These are phyloP conservation scores for Dothistroma septosporum DNA, from an alignment of 2,329 filamentous ascomycete genomes.

Conservation along the genomic window DNA sequence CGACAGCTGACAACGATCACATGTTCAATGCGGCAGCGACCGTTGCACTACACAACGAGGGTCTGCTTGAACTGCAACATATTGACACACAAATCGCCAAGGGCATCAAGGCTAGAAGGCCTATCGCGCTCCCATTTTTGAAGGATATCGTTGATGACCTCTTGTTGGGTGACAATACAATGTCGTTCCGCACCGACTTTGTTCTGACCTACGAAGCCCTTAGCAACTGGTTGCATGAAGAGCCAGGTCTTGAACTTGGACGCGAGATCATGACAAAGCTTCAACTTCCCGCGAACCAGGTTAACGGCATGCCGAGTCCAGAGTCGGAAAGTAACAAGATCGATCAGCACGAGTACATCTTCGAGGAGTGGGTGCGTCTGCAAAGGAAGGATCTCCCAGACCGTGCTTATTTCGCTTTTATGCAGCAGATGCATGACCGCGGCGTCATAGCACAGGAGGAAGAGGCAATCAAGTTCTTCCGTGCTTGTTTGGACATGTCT, in stretches of 20 bases:
- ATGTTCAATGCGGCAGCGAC: constrained; percentile 61
- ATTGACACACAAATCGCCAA: constrained; percentile 64
- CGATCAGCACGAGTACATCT: constrained; percentile 89
- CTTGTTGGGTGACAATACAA: constrained; percentile 70
- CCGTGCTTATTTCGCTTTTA: constrained; percentile 68
- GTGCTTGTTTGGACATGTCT: constrained; percentile 74
- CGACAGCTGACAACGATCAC: constrained; percentile 54
- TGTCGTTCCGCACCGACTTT: constrained; percentile 80
- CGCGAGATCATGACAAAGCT: constrained; percentile 68
- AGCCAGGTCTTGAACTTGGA: constrained; percentile 61
- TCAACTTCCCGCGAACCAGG: constrained; percentile 54
- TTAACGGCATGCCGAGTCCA: constrained; percentile 54
- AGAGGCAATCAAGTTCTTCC: constrained; percentile 74
- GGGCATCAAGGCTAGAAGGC: constrained; percentile 66
- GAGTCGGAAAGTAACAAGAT: constrained; percentile 58
- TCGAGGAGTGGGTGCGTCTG: constrained; percentile 89
- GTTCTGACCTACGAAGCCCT: constrained; percentile 75
- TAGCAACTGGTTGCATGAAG: constrained; percentile 74
- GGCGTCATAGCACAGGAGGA: constrained; percentile 70
- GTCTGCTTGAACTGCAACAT: constrained; percentile 57
- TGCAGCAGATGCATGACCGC: constrained; percentile 74
- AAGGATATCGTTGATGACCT: constrained; percentile 73
- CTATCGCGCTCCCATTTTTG: constrained; percentile 73
- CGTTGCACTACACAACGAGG: constrained; percentile 56
- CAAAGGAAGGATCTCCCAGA: constrained; percentile 73